Conservation (phyloP, 2,329 filamentous ascomycete species). For the Hymenoscyphus linearis region DNA sequence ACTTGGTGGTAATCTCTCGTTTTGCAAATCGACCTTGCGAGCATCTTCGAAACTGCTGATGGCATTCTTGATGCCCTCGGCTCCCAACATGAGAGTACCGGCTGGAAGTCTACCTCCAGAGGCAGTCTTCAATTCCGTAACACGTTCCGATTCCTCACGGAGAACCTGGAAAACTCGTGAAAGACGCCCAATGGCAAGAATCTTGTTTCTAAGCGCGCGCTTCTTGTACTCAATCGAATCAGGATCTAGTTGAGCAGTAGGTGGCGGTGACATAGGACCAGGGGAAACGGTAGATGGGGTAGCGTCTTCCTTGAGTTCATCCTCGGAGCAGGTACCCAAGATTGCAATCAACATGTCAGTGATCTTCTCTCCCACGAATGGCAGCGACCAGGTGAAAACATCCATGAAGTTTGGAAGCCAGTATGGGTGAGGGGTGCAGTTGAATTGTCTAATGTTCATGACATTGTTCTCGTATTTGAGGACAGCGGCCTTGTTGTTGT, state of each 20-base stretch:
- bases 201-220: slow-evolving; percentile 99
- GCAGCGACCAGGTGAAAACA: slow-evolving; percentile 99
- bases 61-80: slow-evolving; percentile 97
- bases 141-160: slow-evolving; percentile 92
- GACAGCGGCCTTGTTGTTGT: slow-evolving; percentile 99
- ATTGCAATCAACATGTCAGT: slow-evolving; percentile 99
- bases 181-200: slow-evolving; percentile 90
- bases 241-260: slow-evolving; percentile 55
- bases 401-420: slow-evolving; percentile 99
- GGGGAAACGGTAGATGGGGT: slow-evolving; percentile 57
- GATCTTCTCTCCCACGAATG: slow-evolving; percentile 98
- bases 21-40: slow-evolving; percentile 92
- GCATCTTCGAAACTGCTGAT: slow-evolving; percentile 97
- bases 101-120: slow-evolving; percentile 87
- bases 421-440: slow-evolving; percentile 98
- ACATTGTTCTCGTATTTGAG: slow-evolving; percentile 99
- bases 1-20: slow-evolving; percentile 86
- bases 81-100: slow-evolving; percentile 94
- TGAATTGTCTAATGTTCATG: slow-evolving; percentile 99
- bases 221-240: slow-evolving; percentile 92
- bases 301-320: slow-evolving; percentile 88
- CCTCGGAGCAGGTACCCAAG: slow-evolving; percentile 97
- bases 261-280: slow-evolving; percentile 69
- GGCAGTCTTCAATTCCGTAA: slow-evolving; percentile 96
- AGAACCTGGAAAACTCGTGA: slow-evolving; percentile 98